Conservation (phyloP, 306 rosid species). For the Corylus avellana region DNA sequence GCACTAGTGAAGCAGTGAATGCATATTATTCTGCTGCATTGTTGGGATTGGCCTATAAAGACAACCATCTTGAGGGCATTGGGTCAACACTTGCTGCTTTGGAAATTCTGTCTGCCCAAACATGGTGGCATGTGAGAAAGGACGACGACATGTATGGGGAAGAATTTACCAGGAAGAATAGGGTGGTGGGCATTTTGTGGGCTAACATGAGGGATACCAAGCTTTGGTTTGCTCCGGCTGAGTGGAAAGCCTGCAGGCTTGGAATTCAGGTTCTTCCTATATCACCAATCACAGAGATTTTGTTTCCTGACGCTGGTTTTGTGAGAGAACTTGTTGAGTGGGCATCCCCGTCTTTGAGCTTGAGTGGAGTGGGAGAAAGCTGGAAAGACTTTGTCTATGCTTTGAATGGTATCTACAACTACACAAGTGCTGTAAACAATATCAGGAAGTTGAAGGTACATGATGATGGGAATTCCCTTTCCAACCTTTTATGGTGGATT, state of each 20-base stretch:
- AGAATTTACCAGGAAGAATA: conserved; percentile 43
- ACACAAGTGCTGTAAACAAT: conserved; percentile 46
- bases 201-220: conserved; percentile 51
- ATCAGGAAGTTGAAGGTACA: conserved; percentile 51
- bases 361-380: conserved; percentile 67
- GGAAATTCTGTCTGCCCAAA: conserved; percentile 51
- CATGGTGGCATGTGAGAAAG: conserved; percentile 54
- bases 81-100: conserved; percentile 47
- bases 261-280: conserved; percentile 53
- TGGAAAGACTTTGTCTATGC: conserved; percentile 85
- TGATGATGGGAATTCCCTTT: conserved; percentile 76
- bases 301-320: conserved; percentile 50
- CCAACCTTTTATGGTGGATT: conserved; percentile 89
- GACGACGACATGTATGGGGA: conserved; percentile 39
- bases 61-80: conserved; percentile 43
- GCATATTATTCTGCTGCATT: conserved; percentile 56
- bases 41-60: conserved; percentile 55
- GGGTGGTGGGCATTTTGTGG: conserved; percentile 55
- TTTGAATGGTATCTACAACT: conserved; percentile 65
- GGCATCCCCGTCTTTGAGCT: conserved; percentile 68
- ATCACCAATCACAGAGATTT: conserved; percentile 48
- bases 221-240: conserved; percentile 62
- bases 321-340: conserved; percentile 71
- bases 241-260: conserved; percentile 53
- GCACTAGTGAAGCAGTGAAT: conserved; percentile 55